A percentile compares a stretch with the other conserved stretches of the same genome.
phyloP scores from a whole-genome alignment of 2,329 filamentous ascomycete genomes.

The Alternaria burnsii region DNA sequence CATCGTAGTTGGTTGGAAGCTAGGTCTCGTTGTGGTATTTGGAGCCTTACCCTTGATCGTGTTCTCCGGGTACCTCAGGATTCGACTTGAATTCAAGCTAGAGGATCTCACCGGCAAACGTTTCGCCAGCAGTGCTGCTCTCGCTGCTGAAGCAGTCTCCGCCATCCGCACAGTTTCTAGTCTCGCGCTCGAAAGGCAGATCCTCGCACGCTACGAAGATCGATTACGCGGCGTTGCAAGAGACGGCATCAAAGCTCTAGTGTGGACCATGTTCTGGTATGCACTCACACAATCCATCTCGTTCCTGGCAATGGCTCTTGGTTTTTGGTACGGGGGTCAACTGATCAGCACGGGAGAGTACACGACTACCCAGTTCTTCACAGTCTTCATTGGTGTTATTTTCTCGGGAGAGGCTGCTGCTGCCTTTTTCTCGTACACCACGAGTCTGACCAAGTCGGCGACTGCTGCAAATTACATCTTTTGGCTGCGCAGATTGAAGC shows the following conservation, averaged over 20 bases:
- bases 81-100: slow-evolving; percentile 84
- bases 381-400: slow-evolving; percentile 73
- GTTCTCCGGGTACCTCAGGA: slow-evolving; percentile 80
- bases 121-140: slow-evolving; percentile 67
- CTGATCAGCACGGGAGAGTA: slow-evolving; percentile 59
- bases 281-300: slow-evolving; percentile 84
- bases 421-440: slow-evolving; percentile 89
- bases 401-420: slow-evolving; percentile 71
- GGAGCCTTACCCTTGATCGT: slow-evolving; percentile 52
- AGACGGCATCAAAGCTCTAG: slow-evolving; percentile 70
- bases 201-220: slow-evolving; percentile 73
- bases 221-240: slow-evolving; percentile 61
- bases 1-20: slow-evolving; percentile 84
- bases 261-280: slow-evolving; percentile 82
- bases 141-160: slow-evolving; percentile 91
- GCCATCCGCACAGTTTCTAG: slow-evolving; percentile 94
- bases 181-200: slow-evolving; percentile 84
- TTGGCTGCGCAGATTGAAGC: slow-evolving; percentile 52
- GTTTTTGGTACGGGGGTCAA: slow-evolving; percentile 51
- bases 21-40: slow-evolving; percentile 81
- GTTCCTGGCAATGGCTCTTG: slow-evolving; percentile 46
- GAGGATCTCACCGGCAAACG: slow-evolving; percentile 76
- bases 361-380: slow-evolving; percentile 85
- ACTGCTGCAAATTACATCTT: slow-evolving; percentile 72
- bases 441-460: slow-evolving; percentile 96